Base-by-base conservation (phyloP, 2,329 filamentous ascomycete genomes). In the Trichoderma afroharzianum region DNA sequence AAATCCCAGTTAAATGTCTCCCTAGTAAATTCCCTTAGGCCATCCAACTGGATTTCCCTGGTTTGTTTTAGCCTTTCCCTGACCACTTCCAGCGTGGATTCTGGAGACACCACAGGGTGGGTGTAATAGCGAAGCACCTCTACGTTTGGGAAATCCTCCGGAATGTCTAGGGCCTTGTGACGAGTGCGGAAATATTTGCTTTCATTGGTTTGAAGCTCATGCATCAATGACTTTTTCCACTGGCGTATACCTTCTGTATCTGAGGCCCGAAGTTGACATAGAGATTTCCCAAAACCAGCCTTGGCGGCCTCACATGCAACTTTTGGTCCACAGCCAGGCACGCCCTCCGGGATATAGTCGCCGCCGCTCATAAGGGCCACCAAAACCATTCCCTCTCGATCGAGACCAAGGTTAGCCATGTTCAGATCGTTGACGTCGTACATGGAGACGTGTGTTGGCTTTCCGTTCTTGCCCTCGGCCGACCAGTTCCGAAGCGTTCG, bases 321-420 rank as follows among this genome's bases (percentile, higher is more conserved):
- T 78, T 95, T 97, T 63, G 94, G 89, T 2, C 96, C 96, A 76
- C 95, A 97, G 4, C 93, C 92, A 0, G 93, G 90, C 18, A 99
- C 91, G 0, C 96, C 96, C 70, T 94, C 93, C 0, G 95, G 93
- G 0, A 95, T 85, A 76, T 99, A 99, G 80, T 99, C 96, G 7
- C 96, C 96, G 7, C 96, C 96, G 76, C 95, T 98, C 88, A 99
- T 94, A 73, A 99, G 84, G 0, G 96, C 96, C 24, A 98, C 92
- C 14, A 99, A 83, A 26, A 98, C 92, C 95, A 99, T 97, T 0
- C 94, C 95, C 74, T 96, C 91, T 24, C 92, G 86, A 77, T 95
- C 93, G 59, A 98, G 83, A 0, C 91, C 92, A 1, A 87, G 85
- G 1, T 83, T 71, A 70, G 83, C 76, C n/a, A 83, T 77, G 14